Evolutionary conservation across 2,329 filamentous ascomycete genomes (phyloP).

Genomic region (Venturia effusa): DNA sequence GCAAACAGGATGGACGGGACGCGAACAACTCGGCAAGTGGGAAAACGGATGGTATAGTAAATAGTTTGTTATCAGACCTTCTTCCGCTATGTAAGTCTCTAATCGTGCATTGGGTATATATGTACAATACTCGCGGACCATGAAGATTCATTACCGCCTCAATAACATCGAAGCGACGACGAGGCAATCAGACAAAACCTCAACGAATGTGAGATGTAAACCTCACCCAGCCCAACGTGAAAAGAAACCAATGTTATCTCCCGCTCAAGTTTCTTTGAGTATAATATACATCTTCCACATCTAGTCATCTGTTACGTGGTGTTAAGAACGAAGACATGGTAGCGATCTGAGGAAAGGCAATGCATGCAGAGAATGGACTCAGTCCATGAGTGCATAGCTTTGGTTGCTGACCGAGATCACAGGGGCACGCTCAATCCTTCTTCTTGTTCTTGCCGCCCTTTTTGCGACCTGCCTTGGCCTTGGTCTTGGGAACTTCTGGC

Average conservation of each 20-base stretch:
- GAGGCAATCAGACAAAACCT: neutral
- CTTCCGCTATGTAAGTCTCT: neutral
- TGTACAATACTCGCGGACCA: neutral
- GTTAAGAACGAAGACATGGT: no score
- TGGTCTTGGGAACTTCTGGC: neutral
- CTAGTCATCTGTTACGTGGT: neutral
- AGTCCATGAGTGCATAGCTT: no score
- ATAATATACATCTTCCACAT: neutral
- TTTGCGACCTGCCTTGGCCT: conserved; percentile 3
- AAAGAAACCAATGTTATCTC: neutral
- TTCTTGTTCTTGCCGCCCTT: neutral
- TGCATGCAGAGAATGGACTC: neutral
- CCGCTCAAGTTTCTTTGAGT: neutral
- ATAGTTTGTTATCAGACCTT: neutral
- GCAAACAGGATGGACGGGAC: no score
- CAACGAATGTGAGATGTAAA: neutral
- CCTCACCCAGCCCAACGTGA: neutral
- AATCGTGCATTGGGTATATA: conserved; percentile 6
- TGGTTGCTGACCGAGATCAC: neutral
- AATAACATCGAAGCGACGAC: neutral
- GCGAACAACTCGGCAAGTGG: no score
- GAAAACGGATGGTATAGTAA: no score
- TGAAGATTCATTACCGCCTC: neutral
- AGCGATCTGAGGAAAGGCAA: neutral
- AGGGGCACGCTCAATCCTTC: neutral